Conservation (phyloP, 1,284 basidiomycete species). For the Ustanciosporium gigantosporum region DNA sequence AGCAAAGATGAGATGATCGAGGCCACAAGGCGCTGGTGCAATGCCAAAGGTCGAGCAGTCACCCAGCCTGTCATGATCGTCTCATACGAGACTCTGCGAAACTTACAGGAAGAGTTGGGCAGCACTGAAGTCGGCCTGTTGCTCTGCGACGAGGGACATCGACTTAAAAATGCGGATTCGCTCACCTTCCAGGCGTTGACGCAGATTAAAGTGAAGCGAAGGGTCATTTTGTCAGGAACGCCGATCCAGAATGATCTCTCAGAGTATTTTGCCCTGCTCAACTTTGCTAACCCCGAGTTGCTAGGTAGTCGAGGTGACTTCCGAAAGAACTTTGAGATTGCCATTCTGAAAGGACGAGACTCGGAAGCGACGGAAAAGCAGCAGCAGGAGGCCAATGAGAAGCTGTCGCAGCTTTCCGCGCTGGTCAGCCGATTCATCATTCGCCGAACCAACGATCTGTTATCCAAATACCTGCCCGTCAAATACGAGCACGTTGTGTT, state of each 20-base stretch:
- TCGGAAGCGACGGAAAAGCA: constrained; percentile 82
- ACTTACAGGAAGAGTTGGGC: constrained; percentile 53
- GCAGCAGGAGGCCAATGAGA: constrained; percentile 82
- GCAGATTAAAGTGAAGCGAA: constrained; percentile 82
- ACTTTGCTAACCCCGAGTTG: constrained; percentile 95
- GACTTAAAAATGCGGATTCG: constrained; percentile 82
- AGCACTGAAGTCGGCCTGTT: constrained; percentile 77
- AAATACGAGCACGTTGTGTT: constrained; percentile 99
- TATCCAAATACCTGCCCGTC: constrained; percentile 96
- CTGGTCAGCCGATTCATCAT: constrained; percentile 97
- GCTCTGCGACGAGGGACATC: constrained; percentile 94
- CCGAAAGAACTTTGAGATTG: constrained; percentile 92
- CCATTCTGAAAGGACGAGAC: constrained; percentile 90
- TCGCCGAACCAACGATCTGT: constrained; percentile 89
- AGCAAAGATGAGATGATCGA: constrained; percentile 58
- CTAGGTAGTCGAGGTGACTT: constrained; percentile 90
- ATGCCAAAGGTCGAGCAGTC: constrained; percentile 48
- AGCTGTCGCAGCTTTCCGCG: constrained; percentile 87
- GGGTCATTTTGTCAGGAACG: constrained; percentile 94
- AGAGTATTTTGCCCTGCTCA: constrained; percentile 93
- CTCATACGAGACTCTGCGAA: constrained; percentile 89
- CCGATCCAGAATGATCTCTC: constrained; percentile 97
- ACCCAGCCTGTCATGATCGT: constrained; percentile 83
- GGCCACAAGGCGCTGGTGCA: constrained; percentile 55
- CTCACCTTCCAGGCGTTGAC: constrained; percentile 84